These are phyloP conservation scores for Centella asiatica DNA, from an alignment of 129 eudicot genomes.

Conservation along the genomic window DNA sequence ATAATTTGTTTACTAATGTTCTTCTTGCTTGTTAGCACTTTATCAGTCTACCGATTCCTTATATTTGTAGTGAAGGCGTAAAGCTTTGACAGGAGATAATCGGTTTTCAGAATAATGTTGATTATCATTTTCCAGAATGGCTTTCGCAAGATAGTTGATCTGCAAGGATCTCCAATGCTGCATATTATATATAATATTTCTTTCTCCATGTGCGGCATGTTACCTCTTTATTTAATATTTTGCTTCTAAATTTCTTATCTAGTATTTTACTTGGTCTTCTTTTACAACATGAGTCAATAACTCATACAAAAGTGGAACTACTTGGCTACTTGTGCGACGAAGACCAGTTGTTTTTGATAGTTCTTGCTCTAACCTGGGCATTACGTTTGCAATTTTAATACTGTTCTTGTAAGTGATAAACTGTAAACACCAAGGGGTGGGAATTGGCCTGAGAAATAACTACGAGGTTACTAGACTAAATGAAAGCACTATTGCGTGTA, in stretches of 20 bases:
- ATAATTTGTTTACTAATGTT: not conserved
- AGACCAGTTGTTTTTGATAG: not conserved
- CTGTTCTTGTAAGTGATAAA: no score
- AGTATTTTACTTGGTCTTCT: not conserved
- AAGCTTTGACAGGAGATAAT: not conserved
- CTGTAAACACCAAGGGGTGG: no score
- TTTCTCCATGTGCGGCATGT: no score
- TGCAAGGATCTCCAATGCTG: not conserved
- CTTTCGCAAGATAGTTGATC: no score
- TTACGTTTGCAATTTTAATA: not conserved
- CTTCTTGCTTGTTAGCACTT: not conserved
- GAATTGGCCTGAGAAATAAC: no score
- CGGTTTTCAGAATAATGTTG: no score
- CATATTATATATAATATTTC: no score
- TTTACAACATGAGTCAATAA: not conserved
- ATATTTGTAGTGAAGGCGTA: not conserved
- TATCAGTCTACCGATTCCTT: not conserved
- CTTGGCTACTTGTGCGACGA: not conserved
- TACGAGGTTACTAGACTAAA: no score
- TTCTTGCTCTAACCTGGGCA: not conserved
- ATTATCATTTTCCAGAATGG: no score
- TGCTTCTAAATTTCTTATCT: no score
- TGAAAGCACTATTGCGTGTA: no score
- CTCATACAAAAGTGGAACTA: not conserved
- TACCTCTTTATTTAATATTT: no score